Evolutionary conservation across 1,139 yeast species (phyloP), one percentile per base, ranked within the genome.

Genomic region (Pneumocystis wakefieldiae): DNA sequence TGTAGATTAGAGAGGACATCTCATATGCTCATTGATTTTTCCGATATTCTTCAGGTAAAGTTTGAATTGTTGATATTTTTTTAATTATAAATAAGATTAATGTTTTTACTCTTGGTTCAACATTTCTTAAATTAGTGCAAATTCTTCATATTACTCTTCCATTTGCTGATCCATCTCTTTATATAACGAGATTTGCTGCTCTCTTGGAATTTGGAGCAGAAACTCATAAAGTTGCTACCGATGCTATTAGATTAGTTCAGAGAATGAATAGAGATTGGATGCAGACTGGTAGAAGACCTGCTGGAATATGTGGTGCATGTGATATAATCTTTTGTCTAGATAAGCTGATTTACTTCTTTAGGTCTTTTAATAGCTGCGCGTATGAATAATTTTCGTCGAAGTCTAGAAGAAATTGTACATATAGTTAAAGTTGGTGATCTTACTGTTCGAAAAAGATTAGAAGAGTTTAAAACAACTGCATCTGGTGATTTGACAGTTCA

Each of bases 281-380:
- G 67, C 87, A 86, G 71, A 95, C 89, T 73, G 99, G 99, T 41
- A 81, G 99, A 72, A 80, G 98, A 67, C 98, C 98, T 0, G 97
- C 98, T 0, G 98, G 99, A 71, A 83, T 92, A 62, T 98, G 98
- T 0, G 99, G 98, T 37, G 98, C 98, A 0, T 90, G 97, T 48
- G 17, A 19, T 48, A 48, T 48, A 3, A 48, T 24, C n/a, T 48
- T 48, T 48, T 1, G 28, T 48, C 14, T 48, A 24, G 14, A 24
- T 48, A 24, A 24, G 4, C 24, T 48, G 29, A 8, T 48, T 48
- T 24, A 48, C n/a, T 48, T 48, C 1, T 48, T 12, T 48, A 48
- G 55, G 55, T 14, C 80, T 92, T 1, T 74, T 94, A 61, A 76
- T 92, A 62, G 98, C 99, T 0, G 92, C 97, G 2, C 81, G 98